phyloP scores from a whole-genome alignment of 768 basidiomycete species.

The Termitomyces sp. region DNA sequence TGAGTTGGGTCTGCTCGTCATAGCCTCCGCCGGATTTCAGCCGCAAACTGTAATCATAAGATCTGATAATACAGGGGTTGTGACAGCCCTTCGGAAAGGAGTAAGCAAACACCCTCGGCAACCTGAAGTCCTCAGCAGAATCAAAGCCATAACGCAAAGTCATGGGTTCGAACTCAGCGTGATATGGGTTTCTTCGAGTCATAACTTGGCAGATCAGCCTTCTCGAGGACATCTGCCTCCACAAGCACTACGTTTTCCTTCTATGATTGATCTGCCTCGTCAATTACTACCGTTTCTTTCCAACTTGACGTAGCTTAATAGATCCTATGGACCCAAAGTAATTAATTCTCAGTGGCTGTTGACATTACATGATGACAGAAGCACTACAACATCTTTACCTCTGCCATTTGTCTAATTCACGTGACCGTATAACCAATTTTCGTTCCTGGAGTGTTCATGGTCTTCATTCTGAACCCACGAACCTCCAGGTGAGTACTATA shows the following conservation, averaged over 20 bases:
- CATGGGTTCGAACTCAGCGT: neutral
- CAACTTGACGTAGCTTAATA: neutral
- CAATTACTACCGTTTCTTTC: conserved; percentile 4
- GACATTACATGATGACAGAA: no score
- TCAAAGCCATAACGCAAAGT: neutral
- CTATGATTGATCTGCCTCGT: conserved; percentile 2
- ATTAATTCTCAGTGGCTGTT: neutral
- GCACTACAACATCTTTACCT: no score
- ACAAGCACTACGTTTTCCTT: conserved; percentile 4
- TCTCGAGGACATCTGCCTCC: conserved; percentile 13
- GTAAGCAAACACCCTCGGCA: conserved; percentile 19
- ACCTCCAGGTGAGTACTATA: no score
- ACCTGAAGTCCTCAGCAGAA: conserved; percentile 20
- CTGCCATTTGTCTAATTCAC: no score
- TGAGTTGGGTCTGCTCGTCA: conserved; percentile 30
- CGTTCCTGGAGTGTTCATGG: no score
- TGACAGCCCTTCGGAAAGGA: conserved; percentile 24
- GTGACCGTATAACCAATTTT: no score
- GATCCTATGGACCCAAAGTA: no score
- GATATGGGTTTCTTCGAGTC: conserved; percentile 3
- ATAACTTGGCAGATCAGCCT: conserved; percentile 12
- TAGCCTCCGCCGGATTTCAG: conserved; percentile 18
- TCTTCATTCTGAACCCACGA: no score
- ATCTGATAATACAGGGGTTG: conserved; percentile 36
- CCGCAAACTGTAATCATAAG: conserved; percentile 21